Evolutionary conservation across 1,284 basidiomycete genomes (phyloP).

Genomic region (Fomitiporia mediterranea): DNA sequence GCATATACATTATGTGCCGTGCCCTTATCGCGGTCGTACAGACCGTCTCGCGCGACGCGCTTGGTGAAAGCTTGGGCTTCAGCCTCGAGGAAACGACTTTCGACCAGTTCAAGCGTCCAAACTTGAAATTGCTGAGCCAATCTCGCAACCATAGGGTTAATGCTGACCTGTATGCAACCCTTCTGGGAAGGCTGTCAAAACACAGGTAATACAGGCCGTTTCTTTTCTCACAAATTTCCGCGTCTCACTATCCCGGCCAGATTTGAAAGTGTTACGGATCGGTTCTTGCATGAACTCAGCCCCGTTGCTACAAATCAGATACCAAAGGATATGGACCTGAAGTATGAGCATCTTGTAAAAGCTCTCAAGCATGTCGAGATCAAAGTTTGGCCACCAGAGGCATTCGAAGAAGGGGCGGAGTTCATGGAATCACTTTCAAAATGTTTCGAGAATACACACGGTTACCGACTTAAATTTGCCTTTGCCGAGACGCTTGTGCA

Average conservation of each 20-base stretch:
- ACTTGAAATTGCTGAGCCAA: constrained; percentile 56
- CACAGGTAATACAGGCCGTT: constrained; percentile 50
- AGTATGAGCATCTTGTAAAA: constrained; percentile 77
- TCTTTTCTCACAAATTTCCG: neutral
- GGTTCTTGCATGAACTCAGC: constrained; percentile 74
- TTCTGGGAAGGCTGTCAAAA: constrained; percentile 78
- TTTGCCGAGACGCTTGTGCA: constrained; percentile 83
- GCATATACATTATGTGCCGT: constrained; percentile 86
- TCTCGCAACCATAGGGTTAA: constrained; percentile 76
- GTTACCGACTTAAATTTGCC: constrained; percentile 76
- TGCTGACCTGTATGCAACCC: constrained; percentile 75
- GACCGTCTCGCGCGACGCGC: constrained; percentile 64
- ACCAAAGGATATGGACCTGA: constrained; percentile 72
- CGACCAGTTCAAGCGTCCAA: constrained; percentile 76
- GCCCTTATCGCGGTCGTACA: constrained; percentile 77
- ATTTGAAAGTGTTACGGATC: constrained; percentile 84
- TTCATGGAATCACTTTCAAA: constrained; percentile 83
- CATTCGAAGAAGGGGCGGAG: constrained; percentile 91
- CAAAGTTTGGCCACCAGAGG: constrained; percentile 90
- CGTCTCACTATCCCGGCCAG: constrained; percentile 34
- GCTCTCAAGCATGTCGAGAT: constrained; percentile 78
- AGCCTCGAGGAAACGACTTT: constrained; percentile 83
- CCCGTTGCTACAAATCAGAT: constrained; percentile 72
- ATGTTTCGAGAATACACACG: constrained; percentile 83
- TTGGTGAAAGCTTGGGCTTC: constrained; percentile 74